Evolutionary conservation across 108 stramenopile species (phyloP).

Genomic region (Fragilariopsis cylindrus): DNA sequence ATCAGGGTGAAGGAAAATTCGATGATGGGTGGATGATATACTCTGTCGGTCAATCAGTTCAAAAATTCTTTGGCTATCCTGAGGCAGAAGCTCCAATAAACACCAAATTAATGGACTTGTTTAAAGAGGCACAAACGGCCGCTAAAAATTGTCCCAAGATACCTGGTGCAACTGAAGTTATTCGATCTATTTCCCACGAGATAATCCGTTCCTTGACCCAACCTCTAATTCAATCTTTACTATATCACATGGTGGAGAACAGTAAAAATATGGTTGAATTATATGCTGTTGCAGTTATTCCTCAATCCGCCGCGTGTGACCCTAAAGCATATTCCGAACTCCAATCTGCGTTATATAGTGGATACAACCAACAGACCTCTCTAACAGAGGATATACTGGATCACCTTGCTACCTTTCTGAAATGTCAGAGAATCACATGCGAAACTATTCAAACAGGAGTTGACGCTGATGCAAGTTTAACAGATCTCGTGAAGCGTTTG

Average conservation of each 20-base stretch:
- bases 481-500: slow-evolving; percentile 16
- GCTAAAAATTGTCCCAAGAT: slow-evolving; percentile 24
- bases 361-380: not conserved
- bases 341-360: slow-evolving; percentile 17
- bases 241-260: slow-evolving; percentile 41
- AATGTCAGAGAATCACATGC: slow-evolving; percentile 52
- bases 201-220: slow-evolving; percentile 54
- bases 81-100: slow-evolving; percentile 43
- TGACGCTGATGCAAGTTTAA: slow-evolving; percentile 24
- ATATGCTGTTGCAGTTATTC: slow-evolving; percentile 49
- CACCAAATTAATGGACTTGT: slow-evolving; percentile 44
- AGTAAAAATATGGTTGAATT: slow-evolving; percentile 52
- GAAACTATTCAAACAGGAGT: slow-evolving; percentile 27
- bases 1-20: slow-evolving; percentile 39
- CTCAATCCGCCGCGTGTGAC: slow-evolving; percentile 46
- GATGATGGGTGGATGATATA: slow-evolving; percentile 64
- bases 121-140: slow-evolving; percentile 35
- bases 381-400: slow-evolving; percentile 29
- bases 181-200: slow-evolving; percentile 43
- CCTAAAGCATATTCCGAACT: slow-evolving; percentile 22
- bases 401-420: slow-evolving; percentile 31
- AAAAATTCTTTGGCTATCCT: slow-evolving; percentile 39
- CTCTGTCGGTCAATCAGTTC: slow-evolving; percentile 54
- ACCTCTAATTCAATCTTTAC: slow-evolving; percentile 57
- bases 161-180: slow-evolving; percentile 7